These are phyloP conservation scores for Cucumis cinereus DNA, from an alignment of 306 rosid species.

Conservation along the genomic window DNA sequence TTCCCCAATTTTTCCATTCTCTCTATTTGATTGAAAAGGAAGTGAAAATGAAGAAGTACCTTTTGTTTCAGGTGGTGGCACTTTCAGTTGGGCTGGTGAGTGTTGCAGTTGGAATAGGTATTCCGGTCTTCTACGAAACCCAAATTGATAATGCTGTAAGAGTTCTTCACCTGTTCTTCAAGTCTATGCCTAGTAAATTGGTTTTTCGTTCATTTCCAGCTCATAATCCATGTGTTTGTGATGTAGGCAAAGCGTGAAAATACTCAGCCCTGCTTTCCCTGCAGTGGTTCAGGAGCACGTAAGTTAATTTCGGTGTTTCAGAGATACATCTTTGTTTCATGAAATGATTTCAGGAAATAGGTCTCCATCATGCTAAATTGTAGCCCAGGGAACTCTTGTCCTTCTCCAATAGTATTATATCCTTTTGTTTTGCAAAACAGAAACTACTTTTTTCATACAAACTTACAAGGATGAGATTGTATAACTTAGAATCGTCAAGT, in stretches of 20 bases:
- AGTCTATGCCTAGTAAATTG: background rate
- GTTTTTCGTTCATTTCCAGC: background rate
- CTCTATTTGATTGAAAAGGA: background rate
- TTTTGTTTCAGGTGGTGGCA: conserved; percentile 54
- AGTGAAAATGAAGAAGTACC: background rate
- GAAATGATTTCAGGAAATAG: background rate
- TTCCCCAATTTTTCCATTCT: background rate
- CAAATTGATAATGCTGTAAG: conserved; percentile 85
- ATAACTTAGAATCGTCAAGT: background rate
- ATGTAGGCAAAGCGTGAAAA: conserved; percentile 81
- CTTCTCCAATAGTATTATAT: background rate
- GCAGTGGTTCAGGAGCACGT: conserved; percentile 94
- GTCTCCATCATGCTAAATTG: background rate
- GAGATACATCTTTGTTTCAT: background rate
- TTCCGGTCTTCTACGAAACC: conserved; percentile 79
- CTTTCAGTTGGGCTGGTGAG: conserved; percentile 72
- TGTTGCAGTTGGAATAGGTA: conserved; percentile 69
- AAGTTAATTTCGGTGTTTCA: conserved; percentile 20
- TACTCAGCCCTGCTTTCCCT: conserved; percentile 92
- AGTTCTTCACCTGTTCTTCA: conserved; percentile 1
- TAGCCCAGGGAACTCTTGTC: background rate
- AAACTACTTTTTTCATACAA: background rate
- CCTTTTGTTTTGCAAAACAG: background rate
- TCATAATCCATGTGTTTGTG: background rate
- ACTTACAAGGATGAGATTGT: background rate